Conservation (phyloP, 176 grass and related monocot genomes). For the Oryza coarctata region DNA sequence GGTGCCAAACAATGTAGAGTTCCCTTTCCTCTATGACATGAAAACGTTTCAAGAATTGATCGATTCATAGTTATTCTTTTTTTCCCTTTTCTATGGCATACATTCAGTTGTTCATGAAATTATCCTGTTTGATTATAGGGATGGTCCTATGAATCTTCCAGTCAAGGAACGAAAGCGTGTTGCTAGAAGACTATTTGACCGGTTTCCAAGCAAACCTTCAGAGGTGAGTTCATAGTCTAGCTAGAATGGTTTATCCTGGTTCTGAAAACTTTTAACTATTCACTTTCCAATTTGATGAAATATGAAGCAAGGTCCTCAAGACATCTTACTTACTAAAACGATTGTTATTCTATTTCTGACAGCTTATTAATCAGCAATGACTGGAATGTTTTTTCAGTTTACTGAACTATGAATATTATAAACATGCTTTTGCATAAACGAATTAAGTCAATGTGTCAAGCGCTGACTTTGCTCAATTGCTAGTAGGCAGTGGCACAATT, state of each 20-base stretch:
- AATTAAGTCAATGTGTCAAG: background rate
- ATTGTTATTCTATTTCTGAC: background rate
- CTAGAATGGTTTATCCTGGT: too few species aligned
- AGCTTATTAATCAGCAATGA: background rate
- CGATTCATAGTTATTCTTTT: background rate
- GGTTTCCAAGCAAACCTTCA: constrained; percentile 2
- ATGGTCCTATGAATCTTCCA: constrained; percentile 35
- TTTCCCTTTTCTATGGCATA: background rate
- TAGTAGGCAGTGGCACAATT: background rate
- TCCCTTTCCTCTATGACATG: background rate
- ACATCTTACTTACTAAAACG: background rate
- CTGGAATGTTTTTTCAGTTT: background rate
- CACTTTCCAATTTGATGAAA: background rate
- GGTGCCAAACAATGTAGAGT: constrained; percentile 46
- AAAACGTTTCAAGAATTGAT: background rate
- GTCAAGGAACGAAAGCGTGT: constrained; percentile 19
- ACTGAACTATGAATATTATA: background rate
- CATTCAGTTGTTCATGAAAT: background rate
- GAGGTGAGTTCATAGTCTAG: too few species aligned
- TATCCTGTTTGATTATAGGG: constrained; percentile 3
- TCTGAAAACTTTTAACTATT: background rate
- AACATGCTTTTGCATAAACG: too few species aligned
- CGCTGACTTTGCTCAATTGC: background rate
- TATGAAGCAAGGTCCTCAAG: background rate
- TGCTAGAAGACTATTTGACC: background rate